Base-by-base conservation (phyloP, 2,329 filamentous ascomycete genomes). In the Stachybotrys elegans region DNA sequence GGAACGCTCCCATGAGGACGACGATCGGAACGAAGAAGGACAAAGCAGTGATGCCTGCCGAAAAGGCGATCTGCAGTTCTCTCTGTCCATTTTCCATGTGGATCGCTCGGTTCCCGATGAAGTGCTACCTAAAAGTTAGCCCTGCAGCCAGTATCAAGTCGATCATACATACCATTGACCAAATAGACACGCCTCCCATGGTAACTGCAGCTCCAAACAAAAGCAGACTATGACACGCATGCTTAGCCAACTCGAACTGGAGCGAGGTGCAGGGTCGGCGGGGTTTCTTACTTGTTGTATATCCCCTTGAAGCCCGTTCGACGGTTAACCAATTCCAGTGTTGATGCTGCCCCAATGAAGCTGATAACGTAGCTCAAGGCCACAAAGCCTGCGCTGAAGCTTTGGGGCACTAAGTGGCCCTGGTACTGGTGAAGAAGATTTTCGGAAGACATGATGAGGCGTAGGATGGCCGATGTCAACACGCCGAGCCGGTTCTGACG, bases 11-110 rank as follows among this genome's bases (percentile, higher is more conserved):
- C 16, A 86, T 73, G 5, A 94, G 74, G 17, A 92, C 87, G 23
- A 86, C 50, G 38, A 94, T 83, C 0, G 89, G 88, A 11, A 94
- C 70, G 56, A 94, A 84, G 55, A 92, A 88, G 0, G 88, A 94
- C 8, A 90, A 66, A 1, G 80, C 79, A 0, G 88, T 93, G 59
- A 83, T 87, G 21, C 78, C 76, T 43, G 78, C 69, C 42, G 78
- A 87, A 70, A 93, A 94, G 27, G 79, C 75, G 42, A 93, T 83
- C 51, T 92, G 87, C 11, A 88, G 69, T 27, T 78, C 67, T 12
- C 67, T 50, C 47, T 79, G 65, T 31, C 85, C 85, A 50, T 81
- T 52, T 31, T 75, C 83, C 16, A 95, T 75, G 21, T 84, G 70
- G 48, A 92, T 86, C 13, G 88, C 88, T 42, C 85, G 76, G 59